Base-by-base conservation (phyloP, 768 basidiomycete species). In the Kwoniella bestiolae region DNA sequence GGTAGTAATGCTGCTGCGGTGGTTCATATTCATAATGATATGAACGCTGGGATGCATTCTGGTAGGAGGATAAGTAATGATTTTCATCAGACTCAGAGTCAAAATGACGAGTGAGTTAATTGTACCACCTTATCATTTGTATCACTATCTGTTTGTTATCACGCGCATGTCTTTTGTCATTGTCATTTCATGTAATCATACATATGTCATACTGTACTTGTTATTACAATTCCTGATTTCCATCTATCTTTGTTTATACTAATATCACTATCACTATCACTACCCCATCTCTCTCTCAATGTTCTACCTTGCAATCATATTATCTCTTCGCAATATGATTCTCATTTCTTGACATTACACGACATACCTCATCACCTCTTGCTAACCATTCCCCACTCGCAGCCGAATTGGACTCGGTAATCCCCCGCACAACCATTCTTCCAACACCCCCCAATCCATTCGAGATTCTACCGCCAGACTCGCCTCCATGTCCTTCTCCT, bases 381-480 rank as follows among this genome's bases (percentile, higher is more conserved):
- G 9, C 26, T 21, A 32, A 46, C 23, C 44, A n/a, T 32, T 26
- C 32, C 21, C n/a, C 23, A n/a, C 29, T 56, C 16, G n/a, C 6
- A 29, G 18, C 25, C 55, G 62, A 29, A 41, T 41, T 14, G 52
- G 62, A 21, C 38, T 44, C n/a, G 46, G 62, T 12, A 29, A 29
- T 12, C 26, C 62, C 5, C 53, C 62, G 34, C 62, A 63, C 25
- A 56, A 21, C 3, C 61, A 55, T 38, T 34, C 60, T 29, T 63
- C 73, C 8, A 70, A 66, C 12, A 65, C 69, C 7, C 67, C 69
- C 7, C 68, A 71, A 46, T 69, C 72, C 9, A 80, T 78, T 29
- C 69, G 79, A 29, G 69, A 76, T 51, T 72, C 72, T 1, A 66
- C 77, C 16, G 73, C 74, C n/a, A 69, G 77, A n/a, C 69, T 79